Conservation (phyloP, 768 basidiomycete genomes). For the Kwoniella sp. region DNA sequence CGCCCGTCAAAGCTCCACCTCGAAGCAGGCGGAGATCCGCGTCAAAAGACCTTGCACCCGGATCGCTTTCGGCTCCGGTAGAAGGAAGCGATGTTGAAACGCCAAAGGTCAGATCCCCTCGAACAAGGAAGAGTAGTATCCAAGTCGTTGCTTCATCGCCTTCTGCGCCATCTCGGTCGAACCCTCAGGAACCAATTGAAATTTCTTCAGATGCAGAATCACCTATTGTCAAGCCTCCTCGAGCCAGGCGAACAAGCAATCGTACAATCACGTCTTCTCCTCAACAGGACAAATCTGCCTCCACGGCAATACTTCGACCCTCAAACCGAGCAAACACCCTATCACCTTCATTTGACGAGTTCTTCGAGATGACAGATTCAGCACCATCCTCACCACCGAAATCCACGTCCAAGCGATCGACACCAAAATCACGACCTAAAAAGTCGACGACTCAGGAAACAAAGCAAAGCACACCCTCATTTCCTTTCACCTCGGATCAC, state of each 20-base stretch:
- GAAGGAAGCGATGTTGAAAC: not conserved
- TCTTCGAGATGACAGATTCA: not conserved
- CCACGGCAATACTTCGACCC: not conserved
- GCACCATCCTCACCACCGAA: not conserved
- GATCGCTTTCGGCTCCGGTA: not conserved
- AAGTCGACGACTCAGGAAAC: not conserved
- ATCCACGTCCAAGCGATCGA: not conserved
- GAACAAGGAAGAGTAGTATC: not conserved
- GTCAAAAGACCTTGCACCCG: not conserved
- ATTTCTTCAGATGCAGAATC: not conserved
- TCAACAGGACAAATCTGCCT: not conserved
- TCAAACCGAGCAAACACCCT: not conserved
- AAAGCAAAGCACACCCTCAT: not conserved
- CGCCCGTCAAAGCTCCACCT: constrained; percentile 1
- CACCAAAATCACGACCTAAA: not conserved
- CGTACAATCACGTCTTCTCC: not conserved
- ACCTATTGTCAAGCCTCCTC: not conserved
- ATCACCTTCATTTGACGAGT: not conserved
- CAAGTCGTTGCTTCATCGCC: not conserved
- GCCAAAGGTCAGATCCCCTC: not conserved
- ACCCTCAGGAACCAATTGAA: not conserved
- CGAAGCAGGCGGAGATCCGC: not conserved
- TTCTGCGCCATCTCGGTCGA: not conserved
- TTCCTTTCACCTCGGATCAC: not conserved
- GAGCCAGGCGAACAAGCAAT: not conserved